A percentile compares a stretch with the other conserved stretches of the same genome.
phyloP scores from a whole-genome alignment of 768 basidiomycete species.

The Steccherinum ochraceum region DNA sequence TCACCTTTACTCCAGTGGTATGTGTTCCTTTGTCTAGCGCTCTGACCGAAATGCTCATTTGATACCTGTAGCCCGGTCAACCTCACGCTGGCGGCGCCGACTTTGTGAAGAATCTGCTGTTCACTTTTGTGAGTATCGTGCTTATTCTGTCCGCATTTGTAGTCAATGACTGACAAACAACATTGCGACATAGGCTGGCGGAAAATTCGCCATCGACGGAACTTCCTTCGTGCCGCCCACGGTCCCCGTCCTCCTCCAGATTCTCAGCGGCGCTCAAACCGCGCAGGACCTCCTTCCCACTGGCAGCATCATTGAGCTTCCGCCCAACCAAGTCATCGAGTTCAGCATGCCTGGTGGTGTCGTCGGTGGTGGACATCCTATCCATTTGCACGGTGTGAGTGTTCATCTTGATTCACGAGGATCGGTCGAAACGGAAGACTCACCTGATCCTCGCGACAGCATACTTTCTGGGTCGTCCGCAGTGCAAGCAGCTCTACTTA shows the following conservation, averaged over 20 bases:
- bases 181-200: background rate
- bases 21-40: background rate
- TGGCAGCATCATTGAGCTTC: constrained; percentile 38
- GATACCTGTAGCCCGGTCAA: background rate
- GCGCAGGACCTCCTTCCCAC: constrained; percentile 32
- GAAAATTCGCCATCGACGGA: constrained; percentile 26
- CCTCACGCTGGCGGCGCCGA: background rate
- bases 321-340: constrained; percentile 24
- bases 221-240: constrained; percentile 26
- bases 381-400: constrained; percentile 12
- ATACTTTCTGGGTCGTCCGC: constrained; percentile 30
- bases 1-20: constrained; percentile 8
- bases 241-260: constrained; percentile 41
- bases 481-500: constrained; percentile 22
- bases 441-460: too few relatives aligned
- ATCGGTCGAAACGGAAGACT: too few relatives aligned
- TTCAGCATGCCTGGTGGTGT: background rate
- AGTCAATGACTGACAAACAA: background rate
- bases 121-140: background rate
- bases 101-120: background rate
- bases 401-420: too few relatives aligned
- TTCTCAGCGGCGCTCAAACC: constrained; percentile 34
- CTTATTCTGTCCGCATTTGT: too few relatives aligned
- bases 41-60: background rate
- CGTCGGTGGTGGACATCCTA: constrained; percentile 7